phyloP scores from a whole-genome alignment of 202 grass and related monocot species.

The Brachypodium distachyon region DNA sequence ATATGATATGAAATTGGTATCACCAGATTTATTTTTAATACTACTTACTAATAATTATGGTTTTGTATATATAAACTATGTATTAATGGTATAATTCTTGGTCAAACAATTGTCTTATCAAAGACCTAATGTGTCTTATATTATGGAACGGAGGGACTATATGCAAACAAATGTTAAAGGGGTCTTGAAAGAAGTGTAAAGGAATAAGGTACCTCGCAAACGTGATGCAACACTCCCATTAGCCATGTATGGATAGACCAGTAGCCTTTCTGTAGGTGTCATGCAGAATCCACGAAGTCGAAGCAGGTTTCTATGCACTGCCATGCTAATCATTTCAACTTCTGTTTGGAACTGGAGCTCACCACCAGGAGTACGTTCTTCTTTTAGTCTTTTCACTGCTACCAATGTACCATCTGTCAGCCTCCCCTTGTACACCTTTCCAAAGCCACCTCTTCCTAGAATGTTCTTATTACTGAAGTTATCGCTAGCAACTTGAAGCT shows the following conservation, averaged over 20 bases:
- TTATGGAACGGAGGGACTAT: too few relatives aligned
- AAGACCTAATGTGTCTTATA: too few relatives aligned
- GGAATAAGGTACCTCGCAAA: conserved; percentile 54
- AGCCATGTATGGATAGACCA: conserved; percentile 93
- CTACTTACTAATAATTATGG: too few relatives aligned
- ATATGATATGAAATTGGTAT: too few relatives aligned
- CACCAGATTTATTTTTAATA: too few relatives aligned
- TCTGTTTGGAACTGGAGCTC: conserved; percentile 86
- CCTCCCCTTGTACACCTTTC: conserved; percentile 94
- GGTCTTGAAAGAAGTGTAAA: neutral
- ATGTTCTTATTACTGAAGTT: conserved; percentile 75
- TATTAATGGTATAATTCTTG: too few relatives aligned
- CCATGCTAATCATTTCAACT: conserved; percentile 95
- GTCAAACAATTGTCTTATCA: too few relatives aligned
- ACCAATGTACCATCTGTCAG: conserved; percentile 81
- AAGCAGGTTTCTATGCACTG: conserved; percentile 77
- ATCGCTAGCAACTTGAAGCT: conserved; percentile 86
- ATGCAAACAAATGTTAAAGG: neutral
- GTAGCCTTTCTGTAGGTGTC: conserved; percentile 77
- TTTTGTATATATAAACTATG: too few relatives aligned
- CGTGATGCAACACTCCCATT: conserved; percentile 83
- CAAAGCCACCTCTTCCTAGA: conserved; percentile 86
- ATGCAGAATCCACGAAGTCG: conserved; percentile 89
- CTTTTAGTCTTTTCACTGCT: conserved; percentile 78
- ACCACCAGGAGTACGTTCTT: conserved; percentile 56